Evolutionary conservation across 2,329 filamentous ascomycete species (phyloP), one percentile per base, ranked within the genome.

Genomic region (Hysterium pulicare): DNA sequence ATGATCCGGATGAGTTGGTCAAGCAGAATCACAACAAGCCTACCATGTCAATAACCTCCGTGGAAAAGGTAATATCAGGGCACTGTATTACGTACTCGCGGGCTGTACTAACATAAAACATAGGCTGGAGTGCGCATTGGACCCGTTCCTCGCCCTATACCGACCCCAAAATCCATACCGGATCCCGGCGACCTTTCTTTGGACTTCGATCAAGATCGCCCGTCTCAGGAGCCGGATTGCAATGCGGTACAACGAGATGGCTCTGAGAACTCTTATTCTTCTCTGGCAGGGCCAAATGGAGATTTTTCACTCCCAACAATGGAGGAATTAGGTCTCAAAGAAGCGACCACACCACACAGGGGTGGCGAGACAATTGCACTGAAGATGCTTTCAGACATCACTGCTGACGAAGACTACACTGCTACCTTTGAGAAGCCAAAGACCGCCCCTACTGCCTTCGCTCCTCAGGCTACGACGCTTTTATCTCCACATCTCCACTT

Each of bases 401-500:
- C 86, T 45, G 67, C 72, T 2, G 70, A 89, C 47, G 73, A 79
- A 45, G 73, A 79, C 40, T 90, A 87, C 59, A 82, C 81, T 0
- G 84, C 82, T 1, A 87, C 81, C 0, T 90, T 90, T 55, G 77
- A 83, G 57, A 90, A 90, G 61, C 86, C 86, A 1, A 81, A 82
- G 44, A 88, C 85, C 0, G 86, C 82, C 26, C 86, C 86, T 0
- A 84, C 86, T 2, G 83, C 79, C 2, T 88, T 90, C 52, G 76
- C 81, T 28, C 86, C 85, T 0, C 83, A 84, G 57, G 78, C 83
- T 0, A 90, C 86, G 1, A 89, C 84, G 0, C 71, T 90, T 1
- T 73, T 90, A 5, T 87, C 83, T 0, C 84, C 86, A 0, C 81
- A 86, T 58, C 64, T 88, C 41, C 86, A 90, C 61, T 90, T 90